A percentile compares a stretch with the other conserved stretches of the same genome.
phyloP scores from a whole-genome alignment of 495 filamentous ascomycete genomes.

The Collariella sp. region DNA sequence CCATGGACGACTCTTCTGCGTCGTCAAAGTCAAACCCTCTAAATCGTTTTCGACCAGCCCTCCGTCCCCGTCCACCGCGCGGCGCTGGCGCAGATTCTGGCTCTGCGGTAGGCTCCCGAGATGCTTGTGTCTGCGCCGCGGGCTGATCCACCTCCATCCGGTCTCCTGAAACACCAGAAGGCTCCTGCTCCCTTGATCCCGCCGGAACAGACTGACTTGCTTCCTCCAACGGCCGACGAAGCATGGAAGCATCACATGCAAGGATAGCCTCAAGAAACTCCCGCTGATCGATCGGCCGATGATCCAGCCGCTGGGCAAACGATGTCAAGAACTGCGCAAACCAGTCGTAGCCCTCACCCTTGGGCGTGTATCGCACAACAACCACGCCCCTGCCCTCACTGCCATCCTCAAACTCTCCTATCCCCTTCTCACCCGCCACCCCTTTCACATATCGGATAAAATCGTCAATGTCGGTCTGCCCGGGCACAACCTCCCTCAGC shows the following conservation, averaged over 20 bases:
- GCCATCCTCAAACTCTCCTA: slow-evolving; percentile 52
- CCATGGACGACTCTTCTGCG: slow-evolving; percentile 25
- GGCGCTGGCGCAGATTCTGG: slow-evolving; percentile 13
- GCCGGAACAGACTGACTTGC: slow-evolving; percentile 19
- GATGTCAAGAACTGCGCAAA: slow-evolving; percentile 55
- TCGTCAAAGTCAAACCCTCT: slow-evolving; percentile 53
- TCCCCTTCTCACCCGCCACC: slow-evolving; percentile 61
- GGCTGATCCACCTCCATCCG: slow-evolving; percentile 30
- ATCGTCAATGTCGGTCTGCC: slow-evolving; percentile 63
- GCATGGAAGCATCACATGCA: slow-evolving; percentile 57
- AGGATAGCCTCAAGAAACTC: slow-evolving; percentile 91
- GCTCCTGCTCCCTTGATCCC: slow-evolving; percentile 8
- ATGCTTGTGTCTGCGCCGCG: slow-evolving; percentile 2
- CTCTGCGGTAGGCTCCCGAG: slow-evolving; percentile 4
- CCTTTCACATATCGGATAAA: slow-evolving; percentile 69
- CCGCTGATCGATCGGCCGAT: slow-evolving; percentile 78
- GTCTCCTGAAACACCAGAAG: neutral
- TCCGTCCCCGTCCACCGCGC: slow-evolving; percentile 26
- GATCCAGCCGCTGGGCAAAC: slow-evolving; percentile 61
- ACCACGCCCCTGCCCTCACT: slow-evolving; percentile 62
- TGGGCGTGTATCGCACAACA: slow-evolving; percentile 65
- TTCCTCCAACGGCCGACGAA: slow-evolving; percentile 54
- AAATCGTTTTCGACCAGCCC: slow-evolving; percentile 53
- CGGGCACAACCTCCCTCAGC: slow-evolving; percentile 50
- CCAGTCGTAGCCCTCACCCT: slow-evolving; percentile 58